Base-by-base conservation (phyloP, 352 stramenopile genomes). In the Pythium volutum region DNA sequence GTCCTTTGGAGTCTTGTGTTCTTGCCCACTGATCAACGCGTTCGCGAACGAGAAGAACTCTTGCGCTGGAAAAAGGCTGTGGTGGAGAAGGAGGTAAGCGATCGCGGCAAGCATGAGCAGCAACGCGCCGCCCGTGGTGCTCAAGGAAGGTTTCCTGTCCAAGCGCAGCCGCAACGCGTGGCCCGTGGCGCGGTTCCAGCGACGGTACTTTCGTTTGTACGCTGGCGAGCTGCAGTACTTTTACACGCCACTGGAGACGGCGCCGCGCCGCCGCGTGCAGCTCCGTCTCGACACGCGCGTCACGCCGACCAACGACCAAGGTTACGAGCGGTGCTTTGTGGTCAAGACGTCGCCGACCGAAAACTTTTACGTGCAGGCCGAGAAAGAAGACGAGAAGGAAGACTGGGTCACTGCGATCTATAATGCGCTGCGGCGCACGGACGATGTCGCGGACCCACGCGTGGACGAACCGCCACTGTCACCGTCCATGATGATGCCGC, bases 71-170 rank as follows among this genome's bases (percentile, higher is more conserved):
- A 55, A 18, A 55, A 20, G 1, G 36, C 20, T 14, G 18, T 4
- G 20, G n/a, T 38, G 15, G 15, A n/a, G 33, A 56, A 6, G 16
- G 26, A n/a, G 4, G 39, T n/a, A 43, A 50, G 60, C 23, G 49
- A 42, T 22, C 14, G 25, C 38, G 34, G 22, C n/a, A 60, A 14
- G n/a, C 18, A 66, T 59, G 51, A 63, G 55, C 46, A 54, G 59
- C 52, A 45, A 69, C 27, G 61, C 64, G 27, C 33, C 41, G 45
- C 57, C 64, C 9, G 66, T 58, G 34, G 81, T 83, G 63, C 66
- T 91, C 56, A 88, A 88, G 60, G 81, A 91, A 66, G 81, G 81
- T 41, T 91, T 76, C 59, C 67, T 91, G 33, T 75, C 73, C 58
- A 91, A 91, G 62, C 80, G 77, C 55, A 89, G 79, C 38, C 74